These are phyloP conservation scores for Clonostachys solani DNA, from an alignment of 2,329 filamentous ascomycete genomes.

Conservation along the genomic window DNA sequence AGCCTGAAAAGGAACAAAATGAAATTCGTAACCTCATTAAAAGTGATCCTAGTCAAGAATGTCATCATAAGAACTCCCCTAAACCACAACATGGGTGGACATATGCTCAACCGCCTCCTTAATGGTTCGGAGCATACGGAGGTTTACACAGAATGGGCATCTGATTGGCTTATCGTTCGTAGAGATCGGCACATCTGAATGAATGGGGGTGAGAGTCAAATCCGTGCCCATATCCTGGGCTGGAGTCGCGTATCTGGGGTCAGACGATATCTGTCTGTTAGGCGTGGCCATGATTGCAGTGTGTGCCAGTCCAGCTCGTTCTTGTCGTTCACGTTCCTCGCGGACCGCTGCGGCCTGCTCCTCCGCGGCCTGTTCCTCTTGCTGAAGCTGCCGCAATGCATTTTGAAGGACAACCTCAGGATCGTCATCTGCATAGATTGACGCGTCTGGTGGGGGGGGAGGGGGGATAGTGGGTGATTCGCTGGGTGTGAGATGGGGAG, in stretches of 20 bases:
- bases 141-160: constrained; percentile 59
- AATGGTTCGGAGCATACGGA: constrained; percentile 55
- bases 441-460: constrained; percentile 23
- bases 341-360: constrained; percentile 50
- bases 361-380: constrained; percentile 54
- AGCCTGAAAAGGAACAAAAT: no score
- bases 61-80: constrained; percentile 2
- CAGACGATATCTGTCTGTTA: constrained; percentile 16
- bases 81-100: constrained; percentile 57
- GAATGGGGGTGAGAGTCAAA: constrained; percentile 51
- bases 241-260: constrained; percentile 25
- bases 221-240: constrained; percentile 30
- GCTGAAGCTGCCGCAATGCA: constrained; percentile 52
- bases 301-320: constrained; percentile 19
- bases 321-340: constrained; percentile 45
- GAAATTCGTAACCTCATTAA: no score
- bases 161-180: constrained; percentile 44
- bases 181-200: constrained; percentile 40
- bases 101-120: constrained; percentile 61
- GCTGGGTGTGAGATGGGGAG: constrained; percentile 14
- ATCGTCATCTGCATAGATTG: constrained; percentile 46
- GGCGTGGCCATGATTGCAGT: constrained; percentile 25
- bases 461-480: constrained; percentile 8
- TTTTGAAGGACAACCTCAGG: constrained; percentile 56
- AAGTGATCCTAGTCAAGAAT: no score